Evolutionary conservation across 2,329 filamentous ascomycete species (phyloP), one percentile per base, ranked within the genome.

Genomic region (Ophiosphaerella herpotricha): DNA sequence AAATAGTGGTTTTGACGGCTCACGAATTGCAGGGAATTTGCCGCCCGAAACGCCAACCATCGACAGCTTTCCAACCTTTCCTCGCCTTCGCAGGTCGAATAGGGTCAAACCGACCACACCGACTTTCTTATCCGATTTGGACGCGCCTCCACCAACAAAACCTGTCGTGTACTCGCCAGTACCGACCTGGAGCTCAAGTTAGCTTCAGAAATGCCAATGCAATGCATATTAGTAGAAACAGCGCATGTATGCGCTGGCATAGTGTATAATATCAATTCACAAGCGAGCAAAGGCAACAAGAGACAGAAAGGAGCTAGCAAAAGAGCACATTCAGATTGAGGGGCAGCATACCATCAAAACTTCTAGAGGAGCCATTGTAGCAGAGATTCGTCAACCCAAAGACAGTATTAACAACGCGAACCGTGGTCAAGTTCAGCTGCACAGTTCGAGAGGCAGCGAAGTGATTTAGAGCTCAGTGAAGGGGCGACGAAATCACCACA

Each of bases 81-180:
- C 91, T 72, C 92, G 83, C 56, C 91, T 83, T 52, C 92, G 86
- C 59, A 97, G 81, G 73, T 96, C 92, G 73, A 96, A 96, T 60
- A 96, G 80, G 21, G 90, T 93, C 71, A 97, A 78, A 35, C 90
- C 92, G 14, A 97, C 92, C 8, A 97, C 93, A 50, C 93, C 92
- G 42, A 97, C 89, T 75, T 97, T 97, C 80, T 97, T 97, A 81
- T 97, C 93, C 42, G 91, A 96, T 9, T 84, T 87, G 4, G 91
- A 96, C 43, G 86, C 88, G 52, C 87, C 88, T 53, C 86, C 87
- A 50, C 90, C 91, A 49, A 96, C 91, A 64, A 94, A 97, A 50
- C 92, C 92, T 37, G 93, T 97, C 65, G 93, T 97, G 81, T 97
- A 97, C 82, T 97, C 92, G 67, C 92, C 93, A 9, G 92, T 96